Evolutionary conservation across 371 early-diverging fungal species (phyloP), one percentile per base, ranked within the genome.

Genomic region (Mortierella sp.): DNA sequence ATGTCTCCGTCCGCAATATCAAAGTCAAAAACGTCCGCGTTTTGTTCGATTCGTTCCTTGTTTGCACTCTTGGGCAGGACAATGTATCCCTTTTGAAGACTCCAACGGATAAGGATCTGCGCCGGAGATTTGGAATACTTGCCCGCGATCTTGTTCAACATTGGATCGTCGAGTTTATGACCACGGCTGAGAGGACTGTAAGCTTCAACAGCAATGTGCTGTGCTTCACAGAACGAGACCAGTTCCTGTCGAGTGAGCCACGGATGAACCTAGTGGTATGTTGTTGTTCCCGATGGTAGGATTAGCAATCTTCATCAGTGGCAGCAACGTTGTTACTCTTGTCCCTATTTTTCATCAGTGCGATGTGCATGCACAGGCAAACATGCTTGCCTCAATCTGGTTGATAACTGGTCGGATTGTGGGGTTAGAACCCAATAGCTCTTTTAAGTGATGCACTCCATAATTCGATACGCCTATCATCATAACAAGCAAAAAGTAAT

Each of bases 401-500:
- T 89, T 88, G 11, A 92, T 82, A 27, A 86, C 89, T 11, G 95
- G 95, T 27, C 84, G 81, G 50, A 92, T 81, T 6, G 83, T 76
- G n/a, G 85, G 84, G 31, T 83, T 81, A 2, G 75, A 67, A 4
- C 79, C 75, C 23, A 93, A 60, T 12, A 94, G 56, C 44, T 89
- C 81, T 41, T 84, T 72, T 46, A 92, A 59, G 51, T 92, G 90
- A 1, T 70, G 56, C 1, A 81, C 78, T 12, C 91, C 87, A 80
- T 87, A 94, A 70, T 95, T 95, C 28, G 92, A 89, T 1, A 94
- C 86, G 14, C 96, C 87, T 72, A 83, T 68, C 15, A 60, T n/a
- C 19, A 30, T 27, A 42, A 66, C 32, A 55, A 17, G 65, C 11
- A n/a, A 62, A 52, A 58, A 59, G 56, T 19, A 23, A 48, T 24